Evolutionary conservation across 2,329 filamentous ascomycete species (phyloP), one percentile per base, ranked within the genome.

Genomic region (Colletotrichum australisinense): DNA sequence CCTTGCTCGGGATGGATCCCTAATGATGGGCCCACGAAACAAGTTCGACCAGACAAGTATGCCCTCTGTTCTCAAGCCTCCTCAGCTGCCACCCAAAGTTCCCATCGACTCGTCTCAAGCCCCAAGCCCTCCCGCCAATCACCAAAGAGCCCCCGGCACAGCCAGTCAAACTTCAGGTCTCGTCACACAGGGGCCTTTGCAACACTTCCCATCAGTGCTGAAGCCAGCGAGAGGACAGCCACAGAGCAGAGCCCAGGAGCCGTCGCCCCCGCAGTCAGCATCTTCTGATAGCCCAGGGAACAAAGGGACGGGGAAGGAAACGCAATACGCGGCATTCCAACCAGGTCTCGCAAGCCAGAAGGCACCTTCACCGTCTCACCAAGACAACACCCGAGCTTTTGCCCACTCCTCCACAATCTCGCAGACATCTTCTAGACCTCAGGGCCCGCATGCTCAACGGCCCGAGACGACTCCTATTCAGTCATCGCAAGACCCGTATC

Each of bases 121-220:
- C 35, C 9, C 9, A 63, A 69, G 22, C 14, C 32, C 26, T 16
- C 38, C 3, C 7, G 42, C 24, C 67, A 60, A 9, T 55, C 22
- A 4, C 46, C 67, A 7, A 12, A 28, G 11, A 42, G 12, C 30
- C 12, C 28, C 11, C 3, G 35, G 24, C 57, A 6, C 19, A 46
- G 9, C 32, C 32, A 46, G 24, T 11, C 38, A 49, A 16, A 16
- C 38, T 4, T 55, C 56, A 9, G 19, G 6, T 19, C 19, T 42
- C 19, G 32, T 11, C 16, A 14, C 49, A 5, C 35, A 59, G 4
- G 59, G 9, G 8, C 38, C 26, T 52, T 77, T 24, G 32, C 72
- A 26, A 32, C 77, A 79, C 38, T 69, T 79, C 2, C 80, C 79
- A 0, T 80, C 81, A 0, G 77, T 81, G 19, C 75, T 82, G 9